Base-by-base conservation (phyloP, 495 filamentous ascomycete species). In the Echria macrotheca region DNA sequence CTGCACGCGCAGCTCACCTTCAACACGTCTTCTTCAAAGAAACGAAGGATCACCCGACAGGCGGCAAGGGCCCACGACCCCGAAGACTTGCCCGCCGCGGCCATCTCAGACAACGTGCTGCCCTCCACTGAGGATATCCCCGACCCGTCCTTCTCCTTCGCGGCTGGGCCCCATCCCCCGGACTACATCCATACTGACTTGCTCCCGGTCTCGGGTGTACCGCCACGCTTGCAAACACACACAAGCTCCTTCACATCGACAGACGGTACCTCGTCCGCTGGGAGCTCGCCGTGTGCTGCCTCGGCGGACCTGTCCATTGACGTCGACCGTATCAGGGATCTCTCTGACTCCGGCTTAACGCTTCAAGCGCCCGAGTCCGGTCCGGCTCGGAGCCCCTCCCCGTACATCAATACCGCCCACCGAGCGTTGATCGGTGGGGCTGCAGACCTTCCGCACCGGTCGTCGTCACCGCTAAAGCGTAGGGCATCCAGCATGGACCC, bases 21-120 rank as follows among this genome's bases (percentile, higher is more conserved):
- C 85, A 90, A 78, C 65, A 90, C 86, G 87, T 86, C 87, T 81
- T 87, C 85, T 72, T 77, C 77, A 76, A 94, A 94, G 84, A 89
- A 89, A 82, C 79, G 88, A 68, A 89, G 85, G 78, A 78, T 90
- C 69, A 81, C 77, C 59, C 78, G 77, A 72, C 74, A 74, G 59
- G 56, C 65, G 42, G 57, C 59, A 57, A 61, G 58, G 65, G 55
- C 67, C 52, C 61, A 65, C 22, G 48, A 57, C 25, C 52, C 49
- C 17, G 55, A 64, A 36, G 53, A 64, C 22, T 54, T 59, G 47
- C 53, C 64, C 35, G 51, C 59, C 52, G 50, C 50, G 46, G 57
- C 50, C 56, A 55, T 64, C 38, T 54, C 63, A 38, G 74, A 78
- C 49, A 67, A 67, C 53, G 70, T 71, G 49, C 62, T 80, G 46